phyloP scores from a whole-genome alignment of 2,329 filamentous ascomycete species.

The Venturia oleaginea region DNA sequence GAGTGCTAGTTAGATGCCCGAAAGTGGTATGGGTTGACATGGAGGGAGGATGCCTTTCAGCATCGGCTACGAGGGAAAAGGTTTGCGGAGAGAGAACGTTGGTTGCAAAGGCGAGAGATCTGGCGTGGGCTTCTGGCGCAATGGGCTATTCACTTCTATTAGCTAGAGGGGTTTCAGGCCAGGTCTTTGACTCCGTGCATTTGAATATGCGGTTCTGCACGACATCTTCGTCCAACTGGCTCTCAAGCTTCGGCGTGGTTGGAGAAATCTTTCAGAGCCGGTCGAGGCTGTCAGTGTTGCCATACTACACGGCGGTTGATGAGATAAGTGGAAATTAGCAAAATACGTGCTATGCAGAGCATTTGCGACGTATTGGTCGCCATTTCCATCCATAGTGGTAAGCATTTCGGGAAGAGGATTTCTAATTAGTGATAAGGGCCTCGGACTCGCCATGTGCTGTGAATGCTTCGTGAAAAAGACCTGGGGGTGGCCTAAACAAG shows the following conservation, averaged over 20 bases:
- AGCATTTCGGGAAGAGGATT: background rate
- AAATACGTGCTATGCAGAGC: background rate
- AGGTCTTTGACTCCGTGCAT: too few relatives aligned
- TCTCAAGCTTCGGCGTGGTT: conserved; percentile 11
- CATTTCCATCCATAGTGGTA: background rate
- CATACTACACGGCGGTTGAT: background rate
- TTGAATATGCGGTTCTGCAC: conserved; percentile 20
- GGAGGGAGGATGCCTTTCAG: conserved; percentile 56
- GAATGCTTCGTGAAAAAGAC: too few relatives aligned
- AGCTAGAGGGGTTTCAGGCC: conserved; percentile 15
- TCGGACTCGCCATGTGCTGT: too few relatives aligned
- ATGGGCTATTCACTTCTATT: conserved; percentile 20
- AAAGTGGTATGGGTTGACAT: conserved; percentile 53
- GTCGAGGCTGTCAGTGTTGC: conserved; percentile 9
- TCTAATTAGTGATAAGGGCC: too few relatives aligned
- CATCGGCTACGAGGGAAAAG: conserved; percentile 52
- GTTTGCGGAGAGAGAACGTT: conserved; percentile 46
- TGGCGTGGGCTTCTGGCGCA: conserved; percentile 24
- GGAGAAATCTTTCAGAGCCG: conserved; percentile 24
- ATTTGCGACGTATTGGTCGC: background rate
- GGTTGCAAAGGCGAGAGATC: conserved; percentile 38
- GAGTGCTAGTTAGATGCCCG: conserved; percentile 48
- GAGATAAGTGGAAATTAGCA: background rate
- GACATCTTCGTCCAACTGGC: conserved; percentile 19
- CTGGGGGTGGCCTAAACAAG: too few relatives aligned